Conservation (phyloP, 2,329 filamentous ascomycete genomes). For the Nothomitra cinnamomea region DNA sequence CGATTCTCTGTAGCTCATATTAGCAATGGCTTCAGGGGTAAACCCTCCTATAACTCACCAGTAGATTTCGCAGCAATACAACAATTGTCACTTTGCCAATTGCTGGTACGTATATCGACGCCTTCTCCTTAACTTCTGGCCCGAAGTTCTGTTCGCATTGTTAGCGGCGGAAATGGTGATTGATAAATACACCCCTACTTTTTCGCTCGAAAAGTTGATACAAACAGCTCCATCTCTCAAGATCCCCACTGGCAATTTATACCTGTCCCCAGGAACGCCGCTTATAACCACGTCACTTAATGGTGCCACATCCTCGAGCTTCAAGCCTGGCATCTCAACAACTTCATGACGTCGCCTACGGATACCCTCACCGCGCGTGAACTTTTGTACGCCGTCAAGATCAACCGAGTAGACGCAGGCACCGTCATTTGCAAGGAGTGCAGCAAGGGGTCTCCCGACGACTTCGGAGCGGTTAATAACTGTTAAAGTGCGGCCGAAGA, state of each 20-base stretch:
- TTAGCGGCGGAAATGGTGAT: background rate
- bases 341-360: constrained; percentile 76
- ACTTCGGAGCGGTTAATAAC: constrained; percentile 95
- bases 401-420: constrained; percentile 93
- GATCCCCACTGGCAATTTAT: constrained; percentile 73
- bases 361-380: constrained; percentile 77
- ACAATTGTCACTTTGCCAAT: constrained; percentile 97
- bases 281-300: constrained; percentile 89
- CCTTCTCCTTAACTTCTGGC: constrained; percentile 81
- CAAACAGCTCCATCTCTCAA: constrained; percentile 88
- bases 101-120: constrained; percentile 89
- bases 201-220: constrained; percentile 93
- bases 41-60: constrained; percentile 39
- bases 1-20: background rate
- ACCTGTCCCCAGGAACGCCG: constrained; percentile 73
- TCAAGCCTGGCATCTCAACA: constrained; percentile 64
- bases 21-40: background rate
- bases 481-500: constrained; percentile 87
- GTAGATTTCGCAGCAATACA: constrained; percentile 70
- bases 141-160: constrained; percentile 56
- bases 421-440: constrained; percentile 87
- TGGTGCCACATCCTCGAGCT: constrained; percentile 63
- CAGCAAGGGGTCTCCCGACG: constrained; percentile 81
- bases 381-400: constrained; percentile 77
- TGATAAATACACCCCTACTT: constrained; percentile 28